phyloP scores from a whole-genome alignment of 306 rosid genomes.

The Purshia tridentata region DNA sequence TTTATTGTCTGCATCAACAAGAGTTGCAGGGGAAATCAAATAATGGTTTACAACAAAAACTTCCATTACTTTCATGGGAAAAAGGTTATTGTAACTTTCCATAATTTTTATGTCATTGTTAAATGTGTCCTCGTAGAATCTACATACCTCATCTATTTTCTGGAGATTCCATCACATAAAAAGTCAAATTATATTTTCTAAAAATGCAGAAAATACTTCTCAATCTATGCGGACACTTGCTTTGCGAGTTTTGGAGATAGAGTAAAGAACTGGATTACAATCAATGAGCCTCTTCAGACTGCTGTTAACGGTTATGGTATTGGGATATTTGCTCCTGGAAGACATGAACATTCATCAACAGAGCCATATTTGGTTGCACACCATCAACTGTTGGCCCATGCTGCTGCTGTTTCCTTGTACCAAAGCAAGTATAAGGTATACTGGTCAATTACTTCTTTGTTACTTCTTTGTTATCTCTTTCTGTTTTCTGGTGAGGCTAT shows the following conservation, averaged over 20 bases:
- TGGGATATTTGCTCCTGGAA: slow-evolving; percentile 81
- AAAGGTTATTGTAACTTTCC: background rate
- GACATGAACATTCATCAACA: slow-evolving; percentile 45
- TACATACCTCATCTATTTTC: background rate
- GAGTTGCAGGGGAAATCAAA: background rate
- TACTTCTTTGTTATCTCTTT: background rate
- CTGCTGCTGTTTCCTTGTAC: slow-evolving; percentile 69
- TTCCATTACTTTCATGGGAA: background rate
- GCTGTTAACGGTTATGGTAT: slow-evolving; percentile 64
- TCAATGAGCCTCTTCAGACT: slow-evolving; percentile 92
- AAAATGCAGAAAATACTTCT: slow-evolving; percentile 66
- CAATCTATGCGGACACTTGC: slow-evolving; percentile 81
- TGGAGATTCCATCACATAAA: background rate
- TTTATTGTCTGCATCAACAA: slow-evolving; percentile 1
- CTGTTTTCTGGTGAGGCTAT: background rate
- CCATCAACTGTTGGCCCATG: slow-evolving; percentile 90
- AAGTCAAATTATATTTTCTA: slow-evolving; percentile 9
- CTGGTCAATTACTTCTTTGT: slow-evolving; percentile 10
- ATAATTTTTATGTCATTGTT: background rate
- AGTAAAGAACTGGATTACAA: slow-evolving; percentile 83
- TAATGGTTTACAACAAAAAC: background rate
- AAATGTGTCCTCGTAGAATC: background rate
- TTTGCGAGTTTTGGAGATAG: slow-evolving; percentile 90
- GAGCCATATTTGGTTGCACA: slow-evolving; percentile 84
- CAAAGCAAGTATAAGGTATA: slow-evolving; percentile 77